Evolutionary conservation across 257 asterid species (phyloP), one percentile per base, ranked within the genome.

Genomic region (Lycium barbarum): DNA sequence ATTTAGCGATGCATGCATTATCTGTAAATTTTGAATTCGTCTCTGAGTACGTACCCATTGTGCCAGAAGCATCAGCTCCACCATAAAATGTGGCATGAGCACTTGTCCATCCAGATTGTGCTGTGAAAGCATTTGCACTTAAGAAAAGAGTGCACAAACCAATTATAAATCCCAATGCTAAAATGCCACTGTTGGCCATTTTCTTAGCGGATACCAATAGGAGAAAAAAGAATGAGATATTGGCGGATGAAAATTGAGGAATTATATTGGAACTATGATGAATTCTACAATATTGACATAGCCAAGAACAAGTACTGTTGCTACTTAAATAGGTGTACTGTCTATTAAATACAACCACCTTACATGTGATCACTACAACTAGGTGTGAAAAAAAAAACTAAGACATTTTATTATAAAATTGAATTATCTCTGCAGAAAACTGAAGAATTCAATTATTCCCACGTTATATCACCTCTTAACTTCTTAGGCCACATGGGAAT

Each of bases 71-170:
- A 81, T 81, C 84, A 43, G 74, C 73, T 38, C 84, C 84, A 40
- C 84, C 84, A 62, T 81, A 81, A 66, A 81, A 81, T 45, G 84
- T 81, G 2, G 84, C 84, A 62, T 81, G 84, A 62, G 84, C 84
- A 62, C 58, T 81, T 61, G 38, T 26, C 84, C 84, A 81, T 49
- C 76, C 84, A 62, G 84, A 81, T 62, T 73, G 43, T 47, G 84
- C 76, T 40, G 84, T 12, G 58, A 61, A 81, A 62, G 53, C 76
- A 81, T 62, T 81, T 45, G 26, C 76, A 81, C 59, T 62, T 8
- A 0, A 2, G 47, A 81, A 81, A 81, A 81, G 20, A 35, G 45
- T 59, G 53, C 57, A 49, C 58, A 80, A 58, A 36, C 72, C 40
- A 38, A 36, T 10, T 22, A 81, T 81, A 53, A 12, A 81, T 45